phyloP scores from a whole-genome alignment of 768 basidiomycete species.

The Candolleomyces aberdarensis region DNA sequence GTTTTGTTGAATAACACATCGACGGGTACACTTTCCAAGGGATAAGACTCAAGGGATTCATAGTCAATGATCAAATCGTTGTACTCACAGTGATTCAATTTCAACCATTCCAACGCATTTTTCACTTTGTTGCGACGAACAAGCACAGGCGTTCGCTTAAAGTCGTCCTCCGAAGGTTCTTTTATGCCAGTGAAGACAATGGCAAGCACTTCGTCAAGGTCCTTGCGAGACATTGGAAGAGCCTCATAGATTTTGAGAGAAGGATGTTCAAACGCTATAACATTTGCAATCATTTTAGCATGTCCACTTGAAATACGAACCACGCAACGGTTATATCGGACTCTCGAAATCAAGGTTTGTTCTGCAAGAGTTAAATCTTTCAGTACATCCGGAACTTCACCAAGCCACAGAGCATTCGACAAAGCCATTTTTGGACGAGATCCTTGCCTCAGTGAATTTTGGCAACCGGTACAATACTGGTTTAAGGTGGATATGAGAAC shows the following conservation, averaged over 20 bases:
- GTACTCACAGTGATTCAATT: conserved; percentile 33
- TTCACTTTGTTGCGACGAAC: conserved; percentile 23
- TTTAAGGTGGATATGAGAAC: no score
- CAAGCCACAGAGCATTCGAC: conserved; percentile 3
- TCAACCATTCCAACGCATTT: conserved; percentile 32
- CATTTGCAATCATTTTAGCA: conserved; percentile 2
- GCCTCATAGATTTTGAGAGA: neutral
- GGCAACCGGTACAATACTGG: no score
- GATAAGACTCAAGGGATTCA: conserved; percentile 22
- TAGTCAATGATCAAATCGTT: conserved; percentile 26
- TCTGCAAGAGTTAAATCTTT: neutral
- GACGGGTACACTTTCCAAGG: conserved; percentile 19
- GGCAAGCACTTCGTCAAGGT: conserved; percentile 30
- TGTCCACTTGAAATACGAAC: neutral
- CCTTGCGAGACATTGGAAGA: neutral
- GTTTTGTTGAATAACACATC: conserved; percentile 18
- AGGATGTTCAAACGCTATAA: conserved; percentile 1
- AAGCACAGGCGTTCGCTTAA: conserved; percentile 22
- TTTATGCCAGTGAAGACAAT: conserved; percentile 28
- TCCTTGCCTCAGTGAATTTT: no score
- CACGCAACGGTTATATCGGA: conserved; percentile 1
- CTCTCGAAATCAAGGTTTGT: neutral
- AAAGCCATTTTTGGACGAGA: neutral
- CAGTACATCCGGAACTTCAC: neutral
- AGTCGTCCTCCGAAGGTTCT: conserved; percentile 22